Percentiles rank a stretch among this genome's conserved stretches.
phyloP scores from a whole-genome alignment of 2,329 filamentous ascomycete genomes.

The Cladophialophora bantiana region DNA sequence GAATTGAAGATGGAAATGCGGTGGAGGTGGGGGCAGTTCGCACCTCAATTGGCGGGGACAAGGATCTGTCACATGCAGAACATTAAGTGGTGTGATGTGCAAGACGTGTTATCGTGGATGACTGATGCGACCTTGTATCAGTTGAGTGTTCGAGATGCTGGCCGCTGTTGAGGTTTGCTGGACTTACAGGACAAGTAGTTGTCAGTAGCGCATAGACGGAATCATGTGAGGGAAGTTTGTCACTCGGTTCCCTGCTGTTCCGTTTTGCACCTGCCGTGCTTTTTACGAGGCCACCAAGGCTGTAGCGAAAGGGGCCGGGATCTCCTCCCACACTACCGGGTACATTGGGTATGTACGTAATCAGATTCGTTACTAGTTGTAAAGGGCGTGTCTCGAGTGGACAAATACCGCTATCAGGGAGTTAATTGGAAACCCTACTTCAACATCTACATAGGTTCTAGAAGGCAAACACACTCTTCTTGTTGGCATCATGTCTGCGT shows the following conservation, averaged over 20 bases:
- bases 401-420: neutral
- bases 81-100: slow-evolving; percentile 20
- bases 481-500: neutral
- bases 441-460: neutral
- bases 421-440: neutral
- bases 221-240: neutral
- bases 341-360: neutral
- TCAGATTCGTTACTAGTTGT: too few species aligned
- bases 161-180: neutral
- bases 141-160: neutral
- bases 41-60: slow-evolving; percentile 23
- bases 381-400: neutral
- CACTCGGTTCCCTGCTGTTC: neutral
- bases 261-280: neutral
- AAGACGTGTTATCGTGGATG: neutral
- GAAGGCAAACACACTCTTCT: neutral
- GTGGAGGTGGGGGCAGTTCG: slow-evolving; percentile 18
- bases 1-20: slow-evolving; percentile 16
- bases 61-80: neutral
- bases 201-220: neutral
- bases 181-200: neutral
- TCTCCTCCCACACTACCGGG: too few species aligned
- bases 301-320: too few species aligned
- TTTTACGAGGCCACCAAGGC: too few species aligned
- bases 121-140: neutral